These are phyloP conservation scores for Margaritispora aquatica DNA, from an alignment of 495 filamentous ascomycete genomes.

Conservation along the genomic window DNA sequence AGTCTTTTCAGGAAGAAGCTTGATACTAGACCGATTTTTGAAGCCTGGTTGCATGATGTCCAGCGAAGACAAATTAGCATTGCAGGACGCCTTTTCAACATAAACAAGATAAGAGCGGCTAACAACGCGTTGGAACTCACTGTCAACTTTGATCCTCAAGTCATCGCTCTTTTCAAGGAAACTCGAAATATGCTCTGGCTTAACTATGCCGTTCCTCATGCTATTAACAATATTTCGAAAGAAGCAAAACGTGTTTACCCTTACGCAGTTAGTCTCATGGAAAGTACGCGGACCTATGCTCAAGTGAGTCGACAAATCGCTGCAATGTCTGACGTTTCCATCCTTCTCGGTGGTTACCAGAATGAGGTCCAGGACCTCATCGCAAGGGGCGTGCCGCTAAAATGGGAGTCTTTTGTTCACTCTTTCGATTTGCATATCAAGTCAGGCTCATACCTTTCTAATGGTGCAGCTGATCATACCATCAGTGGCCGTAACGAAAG, in stretches of 20 bases:
- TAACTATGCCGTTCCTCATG: conserved; percentile 85
- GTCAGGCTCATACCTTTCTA: conserved; percentile 47
- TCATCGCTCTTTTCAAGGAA: conserved; percentile 97
- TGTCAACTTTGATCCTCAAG: conserved; percentile 95
- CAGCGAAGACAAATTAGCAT: conserved; percentile 82
- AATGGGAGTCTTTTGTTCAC: conserved; percentile 97
- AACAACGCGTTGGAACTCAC: conserved; percentile 80
- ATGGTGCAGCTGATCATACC: conserved; percentile 53
- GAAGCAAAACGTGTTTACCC: conserved; percentile 97
- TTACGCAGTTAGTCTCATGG: conserved; percentile 96
- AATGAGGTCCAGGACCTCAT: conserved; percentile 80
- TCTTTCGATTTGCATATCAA: conserved; percentile 90
- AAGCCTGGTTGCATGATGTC: conserved; percentile 91
- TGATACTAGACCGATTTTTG: conserved; percentile 86
- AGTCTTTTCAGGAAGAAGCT: conserved; percentile 92
- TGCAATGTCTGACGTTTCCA: conserved; percentile 77
- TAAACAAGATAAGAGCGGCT: conserved; percentile 76
- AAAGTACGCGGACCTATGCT: conserved; percentile 82
- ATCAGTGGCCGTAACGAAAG: conserved; percentile 63
- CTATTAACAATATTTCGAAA: conserved; percentile 90
- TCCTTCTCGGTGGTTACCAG: conserved; percentile 82
- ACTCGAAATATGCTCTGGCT: conserved; percentile 95
- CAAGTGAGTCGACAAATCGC: conserved; percentile 79
- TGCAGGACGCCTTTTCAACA: conserved; percentile 82
- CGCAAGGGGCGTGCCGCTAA: conserved; percentile 76